Evolutionary conservation across 192 early-diverging fungal species (phyloP).

Genomic region (Coemansia sp.): DNA sequence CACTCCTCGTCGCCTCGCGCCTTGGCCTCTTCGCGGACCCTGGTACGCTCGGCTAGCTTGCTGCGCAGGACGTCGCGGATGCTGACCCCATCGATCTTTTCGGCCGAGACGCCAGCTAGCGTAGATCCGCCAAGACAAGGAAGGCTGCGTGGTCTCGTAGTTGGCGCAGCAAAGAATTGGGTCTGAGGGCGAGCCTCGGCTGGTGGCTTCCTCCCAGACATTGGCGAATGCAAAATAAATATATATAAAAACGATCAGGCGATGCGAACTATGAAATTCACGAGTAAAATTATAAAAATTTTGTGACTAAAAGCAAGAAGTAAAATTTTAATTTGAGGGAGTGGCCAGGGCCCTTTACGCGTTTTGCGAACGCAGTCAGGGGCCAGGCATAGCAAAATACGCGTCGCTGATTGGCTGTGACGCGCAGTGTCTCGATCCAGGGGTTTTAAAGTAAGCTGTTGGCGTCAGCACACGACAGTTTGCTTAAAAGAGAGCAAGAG

Average conservation of each 20-base stretch:
- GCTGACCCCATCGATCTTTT: slow-evolving; percentile 24
- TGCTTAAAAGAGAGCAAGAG: slow-evolving; percentile 5
- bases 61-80: slow-evolving; percentile 53
- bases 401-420: background rate
- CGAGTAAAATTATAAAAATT: background rate
- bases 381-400: background rate
- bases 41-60: slow-evolving; percentile 32
- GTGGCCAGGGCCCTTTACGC: background rate
- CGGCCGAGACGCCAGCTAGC: background rate
- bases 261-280: background rate
- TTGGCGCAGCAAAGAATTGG: slow-evolving; percentile 46
- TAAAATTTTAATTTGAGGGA: background rate
- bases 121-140: background rate
- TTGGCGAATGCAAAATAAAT: slow-evolving; percentile 7
- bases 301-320: slow-evolving; percentile 2
- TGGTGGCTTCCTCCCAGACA: slow-evolving; percentile 41
- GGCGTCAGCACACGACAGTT: background rate
- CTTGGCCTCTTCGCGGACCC: slow-evolving; percentile 37
- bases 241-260: background rate
- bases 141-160: slow-evolving; percentile 10
- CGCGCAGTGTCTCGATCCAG: background rate
- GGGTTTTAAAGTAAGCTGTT: too few species aligned
- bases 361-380: background rate
- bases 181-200: slow-evolving; percentile 45
- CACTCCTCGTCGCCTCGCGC: slow-evolving; percentile 47